Evolutionary conservation across 805 yeast species (phyloP).

Genomic region (Metschnikowia kofuensis): DNA sequence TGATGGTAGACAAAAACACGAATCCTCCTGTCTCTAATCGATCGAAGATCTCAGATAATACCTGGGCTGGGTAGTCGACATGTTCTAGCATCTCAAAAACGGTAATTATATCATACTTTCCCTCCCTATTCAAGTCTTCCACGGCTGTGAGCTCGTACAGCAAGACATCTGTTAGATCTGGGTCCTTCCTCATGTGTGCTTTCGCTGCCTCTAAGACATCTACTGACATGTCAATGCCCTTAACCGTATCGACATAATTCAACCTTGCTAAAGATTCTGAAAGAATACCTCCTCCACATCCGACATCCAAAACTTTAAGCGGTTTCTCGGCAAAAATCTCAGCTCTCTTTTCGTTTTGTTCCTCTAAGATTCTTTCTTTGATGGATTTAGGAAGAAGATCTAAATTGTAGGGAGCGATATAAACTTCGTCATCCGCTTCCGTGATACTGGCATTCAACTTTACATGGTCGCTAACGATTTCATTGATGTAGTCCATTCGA

Average conservation of each 20-base stretch:
- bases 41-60: slow-evolving; percentile 63
- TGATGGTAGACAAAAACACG: slow-evolving; percentile 86
- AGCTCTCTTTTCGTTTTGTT: slow-evolving; percentile 48
- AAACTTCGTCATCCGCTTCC: slow-evolving; percentile 45
- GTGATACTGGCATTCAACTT: slow-evolving; percentile 34
- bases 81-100: slow-evolving; percentile 96
- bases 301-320: slow-evolving; percentile 73
- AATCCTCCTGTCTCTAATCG: slow-evolving; percentile 79
- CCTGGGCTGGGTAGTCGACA: slow-evolving; percentile 78
- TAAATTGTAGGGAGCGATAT: slow-evolving; percentile 74
- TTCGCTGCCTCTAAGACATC: slow-evolving; percentile 82
- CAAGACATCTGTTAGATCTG: slow-evolving; percentile 53
- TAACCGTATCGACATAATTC: slow-evolving; percentile 57
- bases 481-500: slow-evolving; percentile 81
- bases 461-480: slow-evolving; percentile 48
- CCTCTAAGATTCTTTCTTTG: slow-evolving; percentile 43
- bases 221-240: slow-evolving; percentile 81
- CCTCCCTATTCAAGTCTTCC: slow-evolving; percentile 50
- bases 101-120: slow-evolving; percentile 72
- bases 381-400: slow-evolving; percentile 63
- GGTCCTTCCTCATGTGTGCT: slow-evolving; percentile 65
- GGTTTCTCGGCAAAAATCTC: slow-evolving; percentile 33
- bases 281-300: slow-evolving; percentile 98
- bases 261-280: slow-evolving; percentile 84
- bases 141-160: slow-evolving; percentile 59